These are phyloP conservation scores for Fimicolochytrium jonesii DNA, from an alignment of 192 early-diverging fungal species.

Conservation along the genomic window DNA sequence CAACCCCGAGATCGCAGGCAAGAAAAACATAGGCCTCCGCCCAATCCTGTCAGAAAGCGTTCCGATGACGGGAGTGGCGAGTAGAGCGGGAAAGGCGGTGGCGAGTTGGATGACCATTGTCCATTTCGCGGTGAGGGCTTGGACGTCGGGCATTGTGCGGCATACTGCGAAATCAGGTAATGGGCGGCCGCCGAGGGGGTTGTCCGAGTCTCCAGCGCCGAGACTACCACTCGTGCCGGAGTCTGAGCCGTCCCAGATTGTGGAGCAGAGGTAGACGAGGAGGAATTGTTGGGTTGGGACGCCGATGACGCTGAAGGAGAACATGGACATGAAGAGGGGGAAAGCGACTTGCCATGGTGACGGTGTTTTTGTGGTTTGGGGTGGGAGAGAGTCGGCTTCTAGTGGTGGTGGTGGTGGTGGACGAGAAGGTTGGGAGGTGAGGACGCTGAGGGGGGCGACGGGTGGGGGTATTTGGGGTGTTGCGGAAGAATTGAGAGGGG, in stretches of 20 bases:
- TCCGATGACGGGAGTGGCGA: constrained; percentile 33
- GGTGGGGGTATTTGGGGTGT: no score
- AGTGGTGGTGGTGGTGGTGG: no score
- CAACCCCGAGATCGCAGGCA: constrained; percentile 24
- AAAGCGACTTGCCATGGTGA: constrained; percentile 16
- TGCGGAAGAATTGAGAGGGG: no score
- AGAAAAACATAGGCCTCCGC: constrained; percentile 29
- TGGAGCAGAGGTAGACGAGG: constrained; percentile 24
- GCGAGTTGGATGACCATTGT: constrained; percentile 28
- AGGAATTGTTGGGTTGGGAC: constrained; percentile 31
- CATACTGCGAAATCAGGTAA: constrained; percentile 17
- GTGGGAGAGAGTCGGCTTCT: no score
- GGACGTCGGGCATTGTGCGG: constrained; percentile 16
- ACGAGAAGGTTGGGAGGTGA: no score
- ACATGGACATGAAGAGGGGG: constrained; percentile 18
- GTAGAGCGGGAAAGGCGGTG: constrained; percentile 29
- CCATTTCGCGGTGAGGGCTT: constrained; percentile 31
- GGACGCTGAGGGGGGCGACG: no score
- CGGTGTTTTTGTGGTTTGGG: no score
- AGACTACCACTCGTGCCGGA: not conserved
- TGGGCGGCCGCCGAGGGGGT: not conserved
- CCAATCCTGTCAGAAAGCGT: constrained; percentile 36
- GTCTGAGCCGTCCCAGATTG: not conserved
- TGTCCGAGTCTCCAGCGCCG: not conserved
- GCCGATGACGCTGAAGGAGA: constrained; percentile 8